phyloP scores from a whole-genome alignment of 305 asterid genomes.

The Solanum aculeatissimum region DNA sequence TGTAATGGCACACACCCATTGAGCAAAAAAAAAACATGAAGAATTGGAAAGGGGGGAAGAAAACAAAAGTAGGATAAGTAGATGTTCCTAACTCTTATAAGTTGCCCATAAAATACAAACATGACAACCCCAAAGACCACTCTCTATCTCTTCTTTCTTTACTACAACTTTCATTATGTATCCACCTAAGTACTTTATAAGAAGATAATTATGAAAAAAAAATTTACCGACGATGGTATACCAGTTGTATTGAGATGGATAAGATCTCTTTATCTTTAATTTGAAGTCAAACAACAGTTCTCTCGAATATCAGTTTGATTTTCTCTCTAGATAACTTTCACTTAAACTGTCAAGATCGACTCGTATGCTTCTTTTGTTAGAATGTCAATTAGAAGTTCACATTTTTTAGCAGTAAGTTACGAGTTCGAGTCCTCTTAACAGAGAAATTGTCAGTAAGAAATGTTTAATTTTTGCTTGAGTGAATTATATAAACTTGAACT shows the following conservation, averaged over 20 bases:
- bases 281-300: not conserved
- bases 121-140: not conserved
- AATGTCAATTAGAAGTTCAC: no score
- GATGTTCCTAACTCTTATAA: not conserved
- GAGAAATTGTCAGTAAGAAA: no score
- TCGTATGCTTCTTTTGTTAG: no score
- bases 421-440: no score
- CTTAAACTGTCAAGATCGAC: not conserved
- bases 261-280: not conserved
- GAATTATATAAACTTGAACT: no score
- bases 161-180: not conserved
- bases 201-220: not conserved
- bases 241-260: not conserved
- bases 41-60: not conserved
- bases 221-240: not conserved
- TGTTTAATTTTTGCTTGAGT: no score
- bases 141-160: not conserved
- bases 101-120: not conserved
- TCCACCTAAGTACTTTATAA: not conserved
- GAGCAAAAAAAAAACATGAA: not conserved
- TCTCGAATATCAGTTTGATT: fast-evolving
- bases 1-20: not conserved
- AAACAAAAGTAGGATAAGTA: not conserved
- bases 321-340: not conserved
- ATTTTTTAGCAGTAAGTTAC: no score